phyloP scores from a whole-genome alignment of 805 yeast species.

The Lachancea quebecensis region DNA sequence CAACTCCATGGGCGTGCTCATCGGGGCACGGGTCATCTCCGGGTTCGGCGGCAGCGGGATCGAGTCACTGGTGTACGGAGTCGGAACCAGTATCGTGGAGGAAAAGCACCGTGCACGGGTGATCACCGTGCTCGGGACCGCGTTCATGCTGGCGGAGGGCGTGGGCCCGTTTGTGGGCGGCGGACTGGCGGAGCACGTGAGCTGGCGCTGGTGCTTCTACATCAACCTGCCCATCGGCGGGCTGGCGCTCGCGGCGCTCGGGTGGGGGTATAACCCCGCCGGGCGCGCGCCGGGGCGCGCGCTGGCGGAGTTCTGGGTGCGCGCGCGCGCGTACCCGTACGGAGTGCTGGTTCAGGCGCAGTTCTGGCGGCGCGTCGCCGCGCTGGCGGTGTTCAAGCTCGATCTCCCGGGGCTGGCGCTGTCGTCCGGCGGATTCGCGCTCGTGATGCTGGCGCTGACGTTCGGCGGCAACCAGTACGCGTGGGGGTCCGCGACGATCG shows the following conservation, averaged over 20 bases:
- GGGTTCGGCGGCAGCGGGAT: slow-evolving; percentile 72
- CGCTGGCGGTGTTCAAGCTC: slow-evolving; percentile 11
- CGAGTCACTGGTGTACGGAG: slow-evolving; percentile 48
- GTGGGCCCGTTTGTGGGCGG: slow-evolving; percentile 65
- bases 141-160: slow-evolving; percentile 45
- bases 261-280: slow-evolving; percentile 15
- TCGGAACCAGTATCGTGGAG: slow-evolving; percentile 37
- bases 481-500: slow-evolving; percentile 45
- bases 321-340: background rate
- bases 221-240: slow-evolving; percentile 65
- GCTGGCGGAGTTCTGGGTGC: background rate
- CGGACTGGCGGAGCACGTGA: slow-evolving; percentile 46
- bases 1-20: slow-evolving; percentile 48
- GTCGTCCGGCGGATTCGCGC: slow-evolving; percentile 18
- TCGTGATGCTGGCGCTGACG: slow-evolving; percentile 20
- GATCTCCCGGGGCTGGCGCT: slow-evolving; percentile 22
- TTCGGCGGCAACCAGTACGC: slow-evolving; percentile 50
- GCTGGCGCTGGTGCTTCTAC: slow-evolving; percentile 79
- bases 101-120: slow-evolving; percentile 21
- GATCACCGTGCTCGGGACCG: slow-evolving; percentile 20
- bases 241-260: slow-evolving; percentile 16
- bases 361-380: background rate
- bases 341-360: background rate
- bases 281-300: background rate
- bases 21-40: slow-evolving; percentile 64